A percentile compares a stretch with the other conserved stretches of the same genome.
phyloP scores from a whole-genome alignment of 108 stramenopile species.

The Cyclotella cryptica region DNA sequence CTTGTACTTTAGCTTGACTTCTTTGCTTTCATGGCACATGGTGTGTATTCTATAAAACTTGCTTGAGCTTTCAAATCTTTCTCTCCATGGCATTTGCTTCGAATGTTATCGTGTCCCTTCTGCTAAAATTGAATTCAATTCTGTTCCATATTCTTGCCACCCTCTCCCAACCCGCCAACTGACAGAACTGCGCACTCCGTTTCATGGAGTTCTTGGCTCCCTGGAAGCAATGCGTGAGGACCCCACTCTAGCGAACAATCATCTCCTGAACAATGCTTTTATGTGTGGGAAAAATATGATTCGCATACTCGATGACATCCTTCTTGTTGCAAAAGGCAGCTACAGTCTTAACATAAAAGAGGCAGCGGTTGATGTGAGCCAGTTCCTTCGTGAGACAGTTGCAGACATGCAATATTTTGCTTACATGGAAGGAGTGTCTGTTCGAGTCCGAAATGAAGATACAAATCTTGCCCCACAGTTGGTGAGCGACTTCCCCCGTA shows the following conservation, averaged over 20 bases:
- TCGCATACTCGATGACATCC: conserved; percentile 45
- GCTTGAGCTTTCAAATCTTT: too few relatives aligned
- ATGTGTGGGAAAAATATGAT: conserved; percentile 46
- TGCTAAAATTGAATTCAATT: too few relatives aligned
- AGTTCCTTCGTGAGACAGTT: conserved; percentile 29
- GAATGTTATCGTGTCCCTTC: too few relatives aligned
- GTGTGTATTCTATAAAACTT: too few relatives aligned
- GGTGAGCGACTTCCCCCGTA: conserved; percentile 17
- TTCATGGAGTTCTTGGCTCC: conserved; percentile 46
- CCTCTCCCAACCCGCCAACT: too few relatives aligned
- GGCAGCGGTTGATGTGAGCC: conserved; percentile 8
- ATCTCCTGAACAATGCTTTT: conserved; percentile 24
- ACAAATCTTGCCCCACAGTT: not conserved
- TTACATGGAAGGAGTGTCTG: conserved; percentile 7
- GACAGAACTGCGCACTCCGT: conserved; percentile 45
- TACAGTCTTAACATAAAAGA: conserved; percentile 27
- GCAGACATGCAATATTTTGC: conserved; percentile 28
- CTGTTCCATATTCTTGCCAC: too few relatives aligned
- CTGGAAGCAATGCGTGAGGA: conserved; percentile 50
- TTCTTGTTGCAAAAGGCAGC: conserved; percentile 35
- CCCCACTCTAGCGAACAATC: conserved; percentile 22
- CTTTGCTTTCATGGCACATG: conserved; percentile 42
- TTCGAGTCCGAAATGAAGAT: conserved; percentile 26
- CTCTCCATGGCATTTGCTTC: too few relatives aligned
- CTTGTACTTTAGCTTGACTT: conserved; percentile 16